Evolutionary conservation across 768 basidiomycete species (phyloP).

Genomic region (Tylopilus subfusipes): DNA sequence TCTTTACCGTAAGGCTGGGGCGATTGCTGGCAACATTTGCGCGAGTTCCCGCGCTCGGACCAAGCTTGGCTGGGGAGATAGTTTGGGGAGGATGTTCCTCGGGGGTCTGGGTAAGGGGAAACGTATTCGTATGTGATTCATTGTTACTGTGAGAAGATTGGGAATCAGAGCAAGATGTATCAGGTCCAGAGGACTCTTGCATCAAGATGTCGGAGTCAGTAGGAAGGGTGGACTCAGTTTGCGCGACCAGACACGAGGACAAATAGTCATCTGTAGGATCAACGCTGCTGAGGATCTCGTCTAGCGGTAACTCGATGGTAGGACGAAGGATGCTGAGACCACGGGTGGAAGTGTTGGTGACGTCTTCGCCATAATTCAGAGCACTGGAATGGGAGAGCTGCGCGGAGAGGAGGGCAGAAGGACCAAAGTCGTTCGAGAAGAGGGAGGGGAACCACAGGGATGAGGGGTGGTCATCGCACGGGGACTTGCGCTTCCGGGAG

Average conservation of each 20-base stretch:
- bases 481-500: conserved; percentile 28
- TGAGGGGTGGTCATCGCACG: conserved; percentile 27
- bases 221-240: conserved; percentile 3
- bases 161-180: conserved; percentile 12
- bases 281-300: conserved; percentile 58
- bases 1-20: conserved; percentile 61
- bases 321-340: conserved; percentile 65
- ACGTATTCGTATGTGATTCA: conserved; percentile 16
- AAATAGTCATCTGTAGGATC: conserved; percentile 23
- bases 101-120: conserved; percentile 36
- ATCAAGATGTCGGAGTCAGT: conserved; percentile 26
- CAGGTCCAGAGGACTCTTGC: conserved; percentile 23
- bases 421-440: conserved; percentile 74
- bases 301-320: conserved; percentile 83
- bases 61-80: conserved; percentile 56
- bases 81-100: conserved; percentile 48
- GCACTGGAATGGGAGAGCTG: conserved; percentile 63
- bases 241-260: neutral
- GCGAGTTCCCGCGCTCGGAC: conserved; percentile 49
- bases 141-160: conserved; percentile 2
- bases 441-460: conserved; percentile 69
- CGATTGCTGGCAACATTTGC: conserved; percentile 44
- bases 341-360: conserved; percentile 46
- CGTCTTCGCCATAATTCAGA: conserved; percentile 78
- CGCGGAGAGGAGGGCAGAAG: conserved; percentile 67